Evolutionary conservation across 805 yeast genomes (phyloP).

Genomic region (Osmozyma mogii): DNA sequence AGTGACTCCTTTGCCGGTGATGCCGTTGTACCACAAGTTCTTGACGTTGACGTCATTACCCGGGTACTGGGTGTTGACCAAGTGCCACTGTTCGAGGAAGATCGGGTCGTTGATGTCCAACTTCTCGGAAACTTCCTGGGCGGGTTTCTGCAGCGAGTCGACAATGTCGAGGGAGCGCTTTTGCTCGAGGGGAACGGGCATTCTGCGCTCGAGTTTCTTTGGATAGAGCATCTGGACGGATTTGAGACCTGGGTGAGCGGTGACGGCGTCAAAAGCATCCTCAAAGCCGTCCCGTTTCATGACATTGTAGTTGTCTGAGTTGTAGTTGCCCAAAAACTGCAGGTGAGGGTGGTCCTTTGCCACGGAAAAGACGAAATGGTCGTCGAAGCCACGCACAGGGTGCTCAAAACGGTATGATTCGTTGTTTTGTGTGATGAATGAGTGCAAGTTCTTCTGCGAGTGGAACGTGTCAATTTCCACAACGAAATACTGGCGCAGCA

Average conservation of each 20-base stretch:
- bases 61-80: slow-evolving; percentile 62
- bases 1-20: slow-evolving; percentile 75
- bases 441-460: slow-evolving; percentile 16
- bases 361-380: slow-evolving; percentile 62
- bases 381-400: slow-evolving; percentile 48
- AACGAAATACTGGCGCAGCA: slow-evolving; percentile 48
- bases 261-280: slow-evolving; percentile 17
- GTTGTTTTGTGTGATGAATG: slow-evolving; percentile 34
- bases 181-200: slow-evolving; percentile 40
- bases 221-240: slow-evolving; percentile 52
- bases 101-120: slow-evolving; percentile 74
- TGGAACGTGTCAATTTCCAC: slow-evolving; percentile 40
- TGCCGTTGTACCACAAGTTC: slow-evolving; percentile 75
- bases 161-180: slow-evolving; percentile 10
- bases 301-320: slow-evolving; percentile 19
- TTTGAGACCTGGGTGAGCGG: slow-evolving; percentile 23
- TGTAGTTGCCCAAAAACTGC: slow-evolving; percentile 27
- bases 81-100: slow-evolving; percentile 86
- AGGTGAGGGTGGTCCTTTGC: slow-evolving; percentile 29
- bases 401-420: slow-evolving; percentile 47
- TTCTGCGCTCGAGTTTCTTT: slow-evolving; percentile 44
- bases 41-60: slow-evolving; percentile 84
- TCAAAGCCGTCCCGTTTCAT: slow-evolving; percentile 24
- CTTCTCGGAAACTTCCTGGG: slow-evolving; percentile 39
- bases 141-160: slow-evolving; percentile 46